phyloP scores from a whole-genome alignment of 495 filamentous ascomycete species.

The Amorphotheca resinae region DNA sequence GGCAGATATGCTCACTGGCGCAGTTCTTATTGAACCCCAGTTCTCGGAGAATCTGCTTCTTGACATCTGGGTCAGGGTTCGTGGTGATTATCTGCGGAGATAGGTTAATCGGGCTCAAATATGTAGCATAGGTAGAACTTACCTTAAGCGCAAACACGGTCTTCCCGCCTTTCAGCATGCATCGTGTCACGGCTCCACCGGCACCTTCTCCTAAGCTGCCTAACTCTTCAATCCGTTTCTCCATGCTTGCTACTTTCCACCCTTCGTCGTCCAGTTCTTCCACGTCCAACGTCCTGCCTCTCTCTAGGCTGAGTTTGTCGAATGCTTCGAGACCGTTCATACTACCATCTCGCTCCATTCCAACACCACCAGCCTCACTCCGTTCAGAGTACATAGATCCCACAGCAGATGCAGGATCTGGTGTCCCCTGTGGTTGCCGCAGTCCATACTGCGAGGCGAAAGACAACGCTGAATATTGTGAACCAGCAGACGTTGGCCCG shows the following conservation, averaged over 20 bases:
- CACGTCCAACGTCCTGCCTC: constrained; percentile 70
- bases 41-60: constrained; percentile 94
- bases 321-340: constrained; percentile 45
- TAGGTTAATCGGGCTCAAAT: constrained; percentile 10
- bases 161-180: constrained; percentile 76
- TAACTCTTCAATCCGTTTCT: constrained; percentile 75
- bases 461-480: constrained; percentile 61
- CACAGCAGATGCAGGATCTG: constrained; percentile 82
- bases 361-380: constrained; percentile 48
- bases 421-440: constrained; percentile 45
- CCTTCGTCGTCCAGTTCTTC: constrained; percentile 90
- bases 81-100: constrained; percentile 78
- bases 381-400: constrained; percentile 70
- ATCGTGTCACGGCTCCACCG: constrained; percentile 88
- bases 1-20: constrained; percentile 84
- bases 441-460: constrained; percentile 56
- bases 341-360: constrained; percentile 68
- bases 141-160: constrained; percentile 97
- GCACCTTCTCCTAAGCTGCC: constrained; percentile 91
- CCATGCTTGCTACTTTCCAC: constrained; percentile 83
- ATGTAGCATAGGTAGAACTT: constrained; percentile 19
- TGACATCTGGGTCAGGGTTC: constrained; percentile 92
- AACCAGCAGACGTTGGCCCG: constrained; percentile 69
- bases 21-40: constrained; percentile 96
- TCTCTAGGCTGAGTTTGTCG: constrained; percentile 63